Percentiles rank a stretch among this genome's conserved stretches.
Conservation (phyloP, 78 protist genomes). For the Acrasis kona region DNA sequence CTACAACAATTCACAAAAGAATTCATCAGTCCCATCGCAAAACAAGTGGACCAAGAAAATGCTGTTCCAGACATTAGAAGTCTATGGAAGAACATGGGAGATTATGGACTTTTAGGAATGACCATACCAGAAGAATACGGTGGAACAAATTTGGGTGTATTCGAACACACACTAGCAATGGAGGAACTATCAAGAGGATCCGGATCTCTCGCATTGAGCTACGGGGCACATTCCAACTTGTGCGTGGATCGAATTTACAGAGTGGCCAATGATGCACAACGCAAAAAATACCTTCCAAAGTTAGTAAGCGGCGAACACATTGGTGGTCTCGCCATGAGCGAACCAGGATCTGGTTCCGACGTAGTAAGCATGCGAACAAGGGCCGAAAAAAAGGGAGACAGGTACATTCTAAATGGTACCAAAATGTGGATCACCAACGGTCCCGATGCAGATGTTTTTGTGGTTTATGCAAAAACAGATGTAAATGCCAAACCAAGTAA, state of each 20-base stretch:
- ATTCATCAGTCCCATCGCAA: conserved; percentile 73
- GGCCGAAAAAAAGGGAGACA: conserved; percentile 35
- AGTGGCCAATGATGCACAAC: conserved; percentile 78
- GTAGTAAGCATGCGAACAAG: conserved; percentile 77
- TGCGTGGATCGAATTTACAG: conserved; percentile 80
- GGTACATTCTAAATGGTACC: conserved; percentile 61
- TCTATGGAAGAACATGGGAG: conserved; percentile 71
- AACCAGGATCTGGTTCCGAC: conserved; percentile 88
- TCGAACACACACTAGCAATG: conserved; percentile 65
- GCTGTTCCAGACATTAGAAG: conserved; percentile 32
- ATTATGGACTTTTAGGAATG: conserved; percentile 79
- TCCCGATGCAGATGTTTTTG: conserved; percentile 70
- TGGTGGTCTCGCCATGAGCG: conserved; percentile 91
- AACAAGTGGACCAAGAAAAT: conserved; percentile 49
- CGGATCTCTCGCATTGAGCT: conserved; percentile 70
- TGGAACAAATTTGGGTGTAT: neutral
- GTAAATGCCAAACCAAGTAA: conserved; percentile 40
- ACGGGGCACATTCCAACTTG: conserved; percentile 87
- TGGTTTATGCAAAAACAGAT: conserved; percentile 80
- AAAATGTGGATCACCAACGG: conserved; percentile 89
- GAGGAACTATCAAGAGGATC: conserved; percentile 62
- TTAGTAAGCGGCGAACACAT: conserved; percentile 81
- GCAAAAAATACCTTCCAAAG: conserved; percentile 52
- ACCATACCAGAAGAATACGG: conserved; percentile 32
- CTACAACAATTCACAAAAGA: conserved; percentile 20